These are phyloP conservation scores for Naganishia vaughanmartiniae DNA, from an alignment of 768 basidiomycete genomes.

Conservation along the genomic window DNA sequence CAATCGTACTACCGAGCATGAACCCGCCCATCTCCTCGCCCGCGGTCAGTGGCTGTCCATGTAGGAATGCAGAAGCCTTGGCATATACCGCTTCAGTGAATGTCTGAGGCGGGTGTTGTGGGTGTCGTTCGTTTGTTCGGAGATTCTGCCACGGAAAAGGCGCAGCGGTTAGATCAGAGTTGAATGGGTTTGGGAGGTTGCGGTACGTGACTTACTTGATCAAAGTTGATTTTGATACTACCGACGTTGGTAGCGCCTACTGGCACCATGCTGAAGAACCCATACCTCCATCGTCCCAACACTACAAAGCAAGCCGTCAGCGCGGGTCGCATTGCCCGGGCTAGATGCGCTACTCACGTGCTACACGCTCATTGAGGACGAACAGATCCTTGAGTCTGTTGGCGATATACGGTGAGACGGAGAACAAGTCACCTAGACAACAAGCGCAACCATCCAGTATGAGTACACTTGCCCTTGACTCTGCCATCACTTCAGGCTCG, in stretches of 20 bases:
- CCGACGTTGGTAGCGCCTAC: slow-evolving; percentile 99
- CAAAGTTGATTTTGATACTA: slow-evolving; percentile 92
- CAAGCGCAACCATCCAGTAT: background rate
- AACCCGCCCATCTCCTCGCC: slow-evolving; percentile 99
- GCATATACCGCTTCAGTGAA: slow-evolving; percentile 91
- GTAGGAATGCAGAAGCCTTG: slow-evolving; percentile 73
- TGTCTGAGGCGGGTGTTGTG: slow-evolving; percentile 68
- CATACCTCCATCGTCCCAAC: slow-evolving; percentile 88
- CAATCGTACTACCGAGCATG: slow-evolving; percentile 89
- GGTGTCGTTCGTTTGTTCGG: slow-evolving; percentile 77
- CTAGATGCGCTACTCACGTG: slow-evolving; percentile 51
- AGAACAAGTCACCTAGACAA: slow-evolving; percentile 78
- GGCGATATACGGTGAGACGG: slow-evolving; percentile 93
- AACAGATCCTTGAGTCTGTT: slow-evolving; percentile 87
- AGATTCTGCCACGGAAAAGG: slow-evolving; percentile 59
- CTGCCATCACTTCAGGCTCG: background rate
- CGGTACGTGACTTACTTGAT: slow-evolving; percentile 59
- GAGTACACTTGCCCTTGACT: background rate
- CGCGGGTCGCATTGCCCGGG: background rate
- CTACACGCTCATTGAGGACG: slow-evolving; percentile 96
- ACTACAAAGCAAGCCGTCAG: slow-evolving; percentile 48
- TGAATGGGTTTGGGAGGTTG: slow-evolving; percentile 15
- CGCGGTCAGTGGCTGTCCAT: slow-evolving; percentile 78
- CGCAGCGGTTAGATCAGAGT: background rate
- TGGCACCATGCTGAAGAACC: slow-evolving; percentile 95